Percentiles rank a stretch among this genome's conserved stretches.
phyloP scores from a whole-genome alignment of 2,329 filamentous ascomycete species.

The Monosporascus ibericus region DNA sequence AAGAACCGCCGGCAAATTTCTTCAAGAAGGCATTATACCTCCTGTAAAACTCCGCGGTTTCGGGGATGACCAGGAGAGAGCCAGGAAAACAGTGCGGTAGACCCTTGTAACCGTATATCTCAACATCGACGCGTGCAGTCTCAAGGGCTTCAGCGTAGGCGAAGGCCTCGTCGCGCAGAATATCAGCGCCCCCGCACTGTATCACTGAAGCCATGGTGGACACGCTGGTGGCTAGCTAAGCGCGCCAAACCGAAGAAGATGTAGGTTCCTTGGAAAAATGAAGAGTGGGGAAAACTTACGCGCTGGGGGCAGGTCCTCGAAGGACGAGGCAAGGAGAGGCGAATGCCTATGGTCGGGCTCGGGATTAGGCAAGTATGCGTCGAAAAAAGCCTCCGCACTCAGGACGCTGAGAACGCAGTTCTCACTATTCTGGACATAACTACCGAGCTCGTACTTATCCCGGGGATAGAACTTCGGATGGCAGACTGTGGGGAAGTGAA shows the following conservation, averaged over 20 bases:
- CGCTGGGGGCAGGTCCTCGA: slow-evolving; percentile 26
- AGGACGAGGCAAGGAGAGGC: slow-evolving; percentile 26
- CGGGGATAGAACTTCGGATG: slow-evolving; percentile 29
- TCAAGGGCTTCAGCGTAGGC: slow-evolving; percentile 31
- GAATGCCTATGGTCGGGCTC: slow-evolving; percentile 23
- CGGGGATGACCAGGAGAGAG: slow-evolving; percentile 9
- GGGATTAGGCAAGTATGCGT: slow-evolving; percentile 12
- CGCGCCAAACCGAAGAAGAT: too few species aligned
- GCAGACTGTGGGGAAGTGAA: slow-evolving; percentile 29
- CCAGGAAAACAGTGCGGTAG: slow-evolving; percentile 30
- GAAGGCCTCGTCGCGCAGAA: slow-evolving; percentile 32
- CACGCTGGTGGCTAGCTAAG: too few species aligned
- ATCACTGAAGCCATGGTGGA: slow-evolving; percentile 19
- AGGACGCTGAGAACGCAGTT: slow-evolving; percentile 23
- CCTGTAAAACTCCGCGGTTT: slow-evolving; percentile 13
- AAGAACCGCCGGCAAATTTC: neutral
- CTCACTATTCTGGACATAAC: slow-evolving; percentile 27
- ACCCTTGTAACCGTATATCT: slow-evolving; percentile 27
- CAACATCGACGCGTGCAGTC: slow-evolving; percentile 24
- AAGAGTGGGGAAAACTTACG: slow-evolving; percentile 19
- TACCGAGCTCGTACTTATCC: slow-evolving; percentile 25
- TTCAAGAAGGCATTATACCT: slow-evolving; percentile 11
- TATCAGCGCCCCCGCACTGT: slow-evolving; percentile 28
- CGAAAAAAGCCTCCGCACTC: slow-evolving; percentile 29
- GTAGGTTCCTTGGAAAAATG: neutral